Evolutionary conservation across 1,139 yeast genomes (phyloP).

Genomic region (Scheffersomyces titani): DNA sequence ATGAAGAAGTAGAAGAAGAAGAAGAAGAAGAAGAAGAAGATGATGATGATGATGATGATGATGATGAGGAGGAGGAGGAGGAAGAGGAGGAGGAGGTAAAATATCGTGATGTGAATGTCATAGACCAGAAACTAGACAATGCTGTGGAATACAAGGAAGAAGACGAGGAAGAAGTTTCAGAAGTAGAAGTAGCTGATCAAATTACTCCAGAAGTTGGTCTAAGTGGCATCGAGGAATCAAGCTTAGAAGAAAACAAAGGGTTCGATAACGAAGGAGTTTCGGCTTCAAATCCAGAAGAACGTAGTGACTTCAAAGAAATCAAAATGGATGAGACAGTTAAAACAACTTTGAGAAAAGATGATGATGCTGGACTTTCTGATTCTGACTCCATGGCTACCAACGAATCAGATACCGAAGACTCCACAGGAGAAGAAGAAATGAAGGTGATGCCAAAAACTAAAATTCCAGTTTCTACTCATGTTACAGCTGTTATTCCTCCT

Average conservation of each 20-base stretch:
- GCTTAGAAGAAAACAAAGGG: background rate
- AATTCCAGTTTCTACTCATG: background rate
- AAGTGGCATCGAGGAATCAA: background rate
- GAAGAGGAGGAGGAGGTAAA: conserved; percentile 6
- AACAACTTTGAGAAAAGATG: background rate
- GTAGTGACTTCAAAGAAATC: background rate
- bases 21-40: conserved; percentile 5
- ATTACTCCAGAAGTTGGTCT: background rate
- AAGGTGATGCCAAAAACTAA: background rate
- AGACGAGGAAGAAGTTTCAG: background rate
- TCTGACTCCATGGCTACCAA: background rate
- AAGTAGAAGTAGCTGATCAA: background rate
- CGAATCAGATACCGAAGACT: background rate
- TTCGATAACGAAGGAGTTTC: background rate
- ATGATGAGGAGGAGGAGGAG: conserved; percentile 1
- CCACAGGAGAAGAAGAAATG: background rate
- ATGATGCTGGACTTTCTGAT: background rate
- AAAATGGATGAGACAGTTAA: background rate
- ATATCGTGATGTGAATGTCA: conserved; percentile 10
- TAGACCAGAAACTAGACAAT: conserved; percentile 6
- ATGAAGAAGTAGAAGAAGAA: background rate
- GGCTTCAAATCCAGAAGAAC: background rate
- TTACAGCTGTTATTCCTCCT: background rate
- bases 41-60: conserved; percentile 7
- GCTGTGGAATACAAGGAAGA: conserved; percentile 6